These are phyloP conservation scores for Aspergillus sp. DNA, from an alignment of 2,329 filamentous ascomycete genomes.

Conservation along the genomic window DNA sequence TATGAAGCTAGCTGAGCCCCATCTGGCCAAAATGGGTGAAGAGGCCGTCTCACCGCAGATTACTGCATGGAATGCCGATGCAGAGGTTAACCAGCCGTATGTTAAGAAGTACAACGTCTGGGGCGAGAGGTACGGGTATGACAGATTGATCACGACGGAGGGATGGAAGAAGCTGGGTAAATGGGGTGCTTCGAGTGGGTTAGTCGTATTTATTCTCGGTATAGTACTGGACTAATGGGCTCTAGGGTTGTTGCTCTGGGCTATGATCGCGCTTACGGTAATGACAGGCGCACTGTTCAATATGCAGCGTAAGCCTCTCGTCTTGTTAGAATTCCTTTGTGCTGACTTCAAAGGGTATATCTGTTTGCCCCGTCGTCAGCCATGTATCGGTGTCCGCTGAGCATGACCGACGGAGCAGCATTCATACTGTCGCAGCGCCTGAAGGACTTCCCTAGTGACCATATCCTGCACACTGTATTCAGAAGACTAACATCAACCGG, in stretches of 20 bases:
- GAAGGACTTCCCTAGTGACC: neutral
- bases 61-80: constrained; percentile 50
- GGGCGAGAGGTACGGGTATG: constrained; percentile 53
- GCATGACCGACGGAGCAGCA: constrained; percentile 54
- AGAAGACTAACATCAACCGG: neutral
- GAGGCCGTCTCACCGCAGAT: constrained; percentile 33
- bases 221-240: neutral
- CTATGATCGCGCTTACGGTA: constrained; percentile 24
- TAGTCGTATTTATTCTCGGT: neutral
- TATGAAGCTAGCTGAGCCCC: constrained; percentile 27
- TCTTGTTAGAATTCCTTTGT: too few relatives aligned
- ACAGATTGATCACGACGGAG: constrained; percentile 62
- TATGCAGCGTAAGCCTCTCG: constrained; percentile 13
- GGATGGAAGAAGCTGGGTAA: constrained; percentile 57
- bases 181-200: constrained; percentile 35
- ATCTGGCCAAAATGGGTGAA: constrained; percentile 53
- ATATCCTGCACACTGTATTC: constrained; percentile 1
- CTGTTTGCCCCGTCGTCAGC: too few relatives aligned
- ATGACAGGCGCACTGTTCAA: constrained; percentile 23
- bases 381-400: constrained; percentile 54
- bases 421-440: constrained; percentile 28
- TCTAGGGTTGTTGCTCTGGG: constrained; percentile 25
- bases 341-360: constrained; percentile 18
- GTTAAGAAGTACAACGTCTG: constrained; percentile 62
- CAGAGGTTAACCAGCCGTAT: constrained; percentile 65